Conservation (phyloP, 2,329 filamentous ascomycete genomes). For the Elsinoe perseae region DNA sequence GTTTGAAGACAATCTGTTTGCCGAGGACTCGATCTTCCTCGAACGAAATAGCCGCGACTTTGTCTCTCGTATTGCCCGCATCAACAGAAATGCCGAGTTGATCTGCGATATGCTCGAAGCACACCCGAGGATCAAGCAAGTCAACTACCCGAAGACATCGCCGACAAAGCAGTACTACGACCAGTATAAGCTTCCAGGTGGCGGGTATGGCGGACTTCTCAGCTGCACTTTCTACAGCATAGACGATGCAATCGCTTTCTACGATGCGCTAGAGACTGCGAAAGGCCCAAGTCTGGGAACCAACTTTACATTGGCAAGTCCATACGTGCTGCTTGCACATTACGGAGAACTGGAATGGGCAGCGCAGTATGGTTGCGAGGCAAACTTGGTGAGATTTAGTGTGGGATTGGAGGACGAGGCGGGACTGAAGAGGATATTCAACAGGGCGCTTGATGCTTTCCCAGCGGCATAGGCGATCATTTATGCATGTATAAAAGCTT, state of each 20-base stretch:
- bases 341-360: conserved; percentile 92
- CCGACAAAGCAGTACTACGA: conserved; percentile 68
- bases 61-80: conserved; percentile 67
- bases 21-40: conserved; percentile 88
- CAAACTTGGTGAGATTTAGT: conserved; percentile 73
- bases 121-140: conserved; percentile 59
- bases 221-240: conserved; percentile 68
- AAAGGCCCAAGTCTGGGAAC: conserved; percentile 94
- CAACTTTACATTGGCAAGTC: conserved; percentile 77
- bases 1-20: conserved; percentile 88
- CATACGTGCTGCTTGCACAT: conserved; percentile 86
- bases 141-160: conserved; percentile 82
- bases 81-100: conserved; percentile 77
- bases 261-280: conserved; percentile 74
- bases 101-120: conserved; percentile 64
- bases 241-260: conserved; percentile 70
- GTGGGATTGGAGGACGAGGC: conserved; percentile 77
- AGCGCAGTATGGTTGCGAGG: conserved; percentile 69
- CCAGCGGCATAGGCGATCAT: not conserved
- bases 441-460: conserved; percentile 59
- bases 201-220: conserved; percentile 83
- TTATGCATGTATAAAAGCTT: not conserved
- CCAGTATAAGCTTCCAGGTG: conserved; percentile 60
- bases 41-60: conserved; percentile 96
- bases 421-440: conserved; percentile 57